These are phyloP conservation scores for Triangularia setosa DNA, from an alignment of 2,329 filamentous ascomycete species.

Conservation along the genomic window DNA sequence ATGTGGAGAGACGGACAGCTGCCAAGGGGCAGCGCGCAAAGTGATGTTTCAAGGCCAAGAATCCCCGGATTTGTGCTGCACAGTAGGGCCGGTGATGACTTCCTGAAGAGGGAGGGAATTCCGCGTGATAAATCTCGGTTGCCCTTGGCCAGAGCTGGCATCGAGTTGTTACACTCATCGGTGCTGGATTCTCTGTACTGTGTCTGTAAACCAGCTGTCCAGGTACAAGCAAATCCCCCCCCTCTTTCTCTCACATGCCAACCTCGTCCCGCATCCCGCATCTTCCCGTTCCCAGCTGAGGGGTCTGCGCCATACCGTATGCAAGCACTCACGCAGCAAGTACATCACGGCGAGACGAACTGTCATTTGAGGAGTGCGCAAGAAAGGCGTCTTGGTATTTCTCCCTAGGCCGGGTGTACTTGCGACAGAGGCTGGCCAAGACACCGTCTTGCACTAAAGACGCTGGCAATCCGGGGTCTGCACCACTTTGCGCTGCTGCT, in stretches of 20 bases:
- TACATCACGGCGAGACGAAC: not conserved
- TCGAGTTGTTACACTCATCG: not conserved
- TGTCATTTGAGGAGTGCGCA: not conserved
- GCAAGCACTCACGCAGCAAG: not conserved
- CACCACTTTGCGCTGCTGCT: not conserved
- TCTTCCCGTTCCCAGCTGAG: not conserved
- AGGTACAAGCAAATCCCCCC: not conserved
- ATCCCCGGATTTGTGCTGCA: constrained; percentile 13
- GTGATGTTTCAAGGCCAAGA: not conserved
- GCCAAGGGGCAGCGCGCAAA: not conserved
- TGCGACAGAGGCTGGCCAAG: constrained; percentile 3
- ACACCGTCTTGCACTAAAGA: constrained; percentile 9
- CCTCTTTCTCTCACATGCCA: not conserved
- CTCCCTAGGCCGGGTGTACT: not conserved
- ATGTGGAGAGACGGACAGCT: not conserved
- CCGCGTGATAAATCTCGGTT: constrained; percentile 11
- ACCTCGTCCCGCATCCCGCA: not conserved
- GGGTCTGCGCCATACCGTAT: not conserved
- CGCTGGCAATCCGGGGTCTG: constrained; percentile 18
- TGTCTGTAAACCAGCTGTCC: not conserved
- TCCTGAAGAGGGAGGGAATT: constrained; percentile 10
- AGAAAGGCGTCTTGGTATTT: constrained; percentile 1
- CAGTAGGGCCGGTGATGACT: constrained; percentile 9
- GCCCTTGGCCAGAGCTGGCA: not conserved
- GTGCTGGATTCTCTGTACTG: not conserved